Evolutionary conservation across 192 early-diverging fungal genomes (phyloP).

Genomic region (Phlyctochytrium planicorne): DNA sequence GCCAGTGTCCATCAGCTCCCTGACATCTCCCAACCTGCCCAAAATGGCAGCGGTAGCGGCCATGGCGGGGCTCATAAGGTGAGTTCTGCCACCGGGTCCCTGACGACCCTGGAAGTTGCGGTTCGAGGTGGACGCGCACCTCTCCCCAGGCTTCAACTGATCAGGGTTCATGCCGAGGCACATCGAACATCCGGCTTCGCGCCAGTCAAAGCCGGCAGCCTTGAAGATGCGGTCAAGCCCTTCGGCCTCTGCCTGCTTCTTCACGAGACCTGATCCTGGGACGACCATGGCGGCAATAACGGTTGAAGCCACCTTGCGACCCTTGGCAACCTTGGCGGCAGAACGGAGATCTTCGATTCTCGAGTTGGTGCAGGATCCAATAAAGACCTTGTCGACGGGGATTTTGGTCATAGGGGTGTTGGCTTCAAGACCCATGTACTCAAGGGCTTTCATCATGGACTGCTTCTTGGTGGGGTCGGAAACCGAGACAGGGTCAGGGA

Average conservation of each 20-base stretch:
- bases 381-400: constrained; percentile 70
- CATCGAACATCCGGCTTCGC: constrained; percentile 71
- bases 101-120: constrained; percentile 75
- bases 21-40: constrained; percentile 61
- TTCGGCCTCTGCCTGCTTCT: constrained; percentile 69
- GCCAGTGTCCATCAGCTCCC: constrained; percentile 34
- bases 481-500: constrained; percentile 56
- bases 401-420: constrained; percentile 57
- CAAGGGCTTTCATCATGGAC: constrained; percentile 53
- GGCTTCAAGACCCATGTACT: constrained; percentile 65
- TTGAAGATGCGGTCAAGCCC: constrained; percentile 67
- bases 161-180: constrained; percentile 76
- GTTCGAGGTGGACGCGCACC: constrained; percentile 73
- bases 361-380: constrained; percentile 73
- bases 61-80: constrained; percentile 66
- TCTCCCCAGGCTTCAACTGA: constrained; percentile 64
- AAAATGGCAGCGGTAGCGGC: constrained; percentile 68
- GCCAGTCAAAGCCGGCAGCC: constrained; percentile 72
- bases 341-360: constrained; percentile 71
- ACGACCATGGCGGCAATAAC: constrained; percentile 68
- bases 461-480: constrained; percentile 42
- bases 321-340: constrained; percentile 59
- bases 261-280: constrained; percentile 70
- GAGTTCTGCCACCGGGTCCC: constrained; percentile 65
- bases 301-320: constrained; percentile 56